Evolutionary conservation across 2,329 filamentous ascomycete genomes (phyloP).

Genomic region (Neopestalotiopsis sp.): DNA sequence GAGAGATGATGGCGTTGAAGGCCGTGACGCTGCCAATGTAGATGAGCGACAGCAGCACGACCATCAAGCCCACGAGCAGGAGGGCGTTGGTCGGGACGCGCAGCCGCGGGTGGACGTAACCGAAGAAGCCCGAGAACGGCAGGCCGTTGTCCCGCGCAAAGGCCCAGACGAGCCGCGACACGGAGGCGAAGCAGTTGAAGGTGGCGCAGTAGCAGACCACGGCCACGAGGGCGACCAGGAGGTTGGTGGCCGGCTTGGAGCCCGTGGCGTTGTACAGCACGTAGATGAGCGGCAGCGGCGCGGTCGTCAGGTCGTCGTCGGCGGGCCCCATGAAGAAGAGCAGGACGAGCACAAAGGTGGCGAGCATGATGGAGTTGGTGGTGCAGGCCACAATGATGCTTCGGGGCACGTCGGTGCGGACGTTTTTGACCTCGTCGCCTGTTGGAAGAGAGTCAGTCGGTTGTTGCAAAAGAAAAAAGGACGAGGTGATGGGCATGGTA

Average conservation of each 20-base stretch:
- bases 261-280: conserved; percentile 1
- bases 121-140: conserved; percentile 54
- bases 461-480: not conserved
- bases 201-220: not conserved
- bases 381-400: not conserved
- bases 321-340: not conserved
- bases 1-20: conserved; percentile 5
- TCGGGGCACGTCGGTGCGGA: not conserved
- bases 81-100: not conserved
- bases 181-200: conserved; percentile 12
- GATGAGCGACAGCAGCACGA: not conserved
- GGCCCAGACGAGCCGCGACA: conserved; percentile 3
- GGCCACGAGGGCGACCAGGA: not conserved
- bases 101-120: not conserved
- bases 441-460: not conserved
- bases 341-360: not conserved
- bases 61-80: not conserved
- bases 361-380: conserved; percentile 1
- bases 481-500: not conserved
- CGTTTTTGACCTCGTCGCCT: conserved; percentile 7
- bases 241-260: not conserved
- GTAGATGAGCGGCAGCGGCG: not conserved
- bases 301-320: not conserved
- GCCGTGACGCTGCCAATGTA: conserved; percentile 10
- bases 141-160: conserved; percentile 9